A percentile compares a stretch with the other conserved stretches of the same genome.
These are phyloP conservation scores for Pyrus pyrifolia DNA, from an alignment of 306 rosid species.

Conservation along the genomic window DNA sequence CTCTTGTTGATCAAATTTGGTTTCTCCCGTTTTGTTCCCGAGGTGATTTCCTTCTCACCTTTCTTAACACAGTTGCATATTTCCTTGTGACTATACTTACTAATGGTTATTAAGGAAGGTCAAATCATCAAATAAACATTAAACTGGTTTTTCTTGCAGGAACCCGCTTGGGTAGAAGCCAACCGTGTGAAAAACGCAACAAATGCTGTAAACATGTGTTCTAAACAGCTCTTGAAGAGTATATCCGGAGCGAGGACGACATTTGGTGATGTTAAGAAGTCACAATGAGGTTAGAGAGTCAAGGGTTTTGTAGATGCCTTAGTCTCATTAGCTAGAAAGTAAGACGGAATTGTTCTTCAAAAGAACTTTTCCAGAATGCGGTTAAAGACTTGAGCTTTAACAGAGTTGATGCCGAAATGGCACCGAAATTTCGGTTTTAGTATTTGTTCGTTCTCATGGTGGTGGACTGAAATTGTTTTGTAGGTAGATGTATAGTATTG, in stretches of 20 bases:
- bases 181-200: conserved; percentile 59
- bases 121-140: not conserved
- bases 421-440: not conserved
- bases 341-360: not conserved
- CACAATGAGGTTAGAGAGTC: not conserved
- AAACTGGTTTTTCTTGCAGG: conserved; percentile 38
- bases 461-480: not conserved
- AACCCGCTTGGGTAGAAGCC: conserved; percentile 97
- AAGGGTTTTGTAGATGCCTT: not conserved
- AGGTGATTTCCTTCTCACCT: conserved; percentile 33
- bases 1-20: conserved; percentile 84
- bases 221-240: conserved; percentile 64
- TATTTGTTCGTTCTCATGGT: not conserved
- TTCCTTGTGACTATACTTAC: not conserved
- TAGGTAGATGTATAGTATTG: not conserved
- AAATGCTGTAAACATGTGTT: conserved; percentile 67
- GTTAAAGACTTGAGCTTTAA: not conserved
- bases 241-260: conserved; percentile 48
- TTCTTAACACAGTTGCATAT: not conserved
- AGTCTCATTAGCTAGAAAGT: not conserved
- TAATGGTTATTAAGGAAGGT: not conserved
- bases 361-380: too few species aligned
- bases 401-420: not conserved
- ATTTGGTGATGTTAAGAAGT: conserved; percentile 18
- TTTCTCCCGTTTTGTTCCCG: conserved; percentile 85